Base-by-base conservation (phyloP, 2,329 filamentous ascomycete genomes). In the Ophiostoma tasmaniense region DNA sequence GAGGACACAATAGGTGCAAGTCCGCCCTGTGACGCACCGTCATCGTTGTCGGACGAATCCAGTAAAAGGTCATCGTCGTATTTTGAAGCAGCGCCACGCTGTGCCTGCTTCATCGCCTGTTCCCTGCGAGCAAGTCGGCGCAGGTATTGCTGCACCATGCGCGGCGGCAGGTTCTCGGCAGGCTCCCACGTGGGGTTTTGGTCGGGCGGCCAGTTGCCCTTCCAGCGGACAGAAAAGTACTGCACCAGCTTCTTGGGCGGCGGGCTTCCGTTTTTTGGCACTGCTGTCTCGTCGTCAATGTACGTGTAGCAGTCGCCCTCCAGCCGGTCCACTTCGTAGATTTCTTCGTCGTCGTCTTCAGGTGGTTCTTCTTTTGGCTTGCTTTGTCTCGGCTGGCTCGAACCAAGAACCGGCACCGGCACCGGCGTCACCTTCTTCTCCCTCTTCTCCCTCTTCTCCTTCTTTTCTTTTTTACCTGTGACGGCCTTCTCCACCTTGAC, bases 171-270 rank as follows among this genome's bases (percentile, higher is more conserved):
- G 67, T 86, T 85, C 3, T 79, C 79, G 71, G 82, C 80, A 0
- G 84, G 85, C 73, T 87, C 85, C 85, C 85, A 87, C 0, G 84
- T 83, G 0, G 84, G 83, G 68, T 87, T 86, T 73, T 86, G 80
- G 10, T 81, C 82, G 0, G 79, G 76, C 0, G 85, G 83, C 85
- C 85, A 87, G 70, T 85, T 76, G 8, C 85, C 85, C 62, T 80
- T 81, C 85, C 85, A 87, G 7, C 81, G 80, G 0, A 87, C 84
- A 37, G 81, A 77, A 74, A 84, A 87, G 69, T 79, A 80, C 3
- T 81, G 81, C 1, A 81, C 76, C 0, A 73, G 25, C 17, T 33
- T 68, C 37, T 52, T 42, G n/a, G 50, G 22, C 10, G 30, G 76
- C 3, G 81, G 75, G 75, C 4, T 79, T 66, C 20, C 76, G 28